Evolutionary conservation across 768 basidiomycete species (phyloP).

Genomic region (Kondoa subrosea): DNA sequence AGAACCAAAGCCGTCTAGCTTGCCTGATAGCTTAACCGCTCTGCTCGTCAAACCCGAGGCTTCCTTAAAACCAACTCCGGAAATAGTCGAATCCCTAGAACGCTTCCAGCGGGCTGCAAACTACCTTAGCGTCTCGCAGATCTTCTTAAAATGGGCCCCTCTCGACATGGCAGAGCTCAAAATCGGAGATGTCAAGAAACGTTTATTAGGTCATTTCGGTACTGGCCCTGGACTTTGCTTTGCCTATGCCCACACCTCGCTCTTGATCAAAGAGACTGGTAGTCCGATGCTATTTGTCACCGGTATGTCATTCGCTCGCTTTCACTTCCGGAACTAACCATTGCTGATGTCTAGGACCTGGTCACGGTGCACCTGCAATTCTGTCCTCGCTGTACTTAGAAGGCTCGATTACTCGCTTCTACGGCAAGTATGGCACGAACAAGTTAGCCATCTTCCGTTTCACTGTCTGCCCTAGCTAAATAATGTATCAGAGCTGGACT

Average conservation of each 20-base stretch:
- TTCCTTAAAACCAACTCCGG: neutral
- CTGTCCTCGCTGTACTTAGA: constrained; percentile 78
- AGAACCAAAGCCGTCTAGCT: constrained; percentile 13
- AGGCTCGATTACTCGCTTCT: constrained; percentile 43
- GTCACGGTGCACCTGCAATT: constrained; percentile 73
- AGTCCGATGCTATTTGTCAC: constrained; percentile 15
- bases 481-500: too few species aligned
- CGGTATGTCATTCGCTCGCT: constrained; percentile 34
- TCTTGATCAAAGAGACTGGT: constrained; percentile 33
- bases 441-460: too few species aligned
- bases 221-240: constrained; percentile 57
- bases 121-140: constrained; percentile 21
- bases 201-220: constrained; percentile 22
- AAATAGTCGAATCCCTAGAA: constrained; percentile 11
- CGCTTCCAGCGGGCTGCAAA: constrained; percentile 14
- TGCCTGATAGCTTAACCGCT: constrained; percentile 8
- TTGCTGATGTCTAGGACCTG: constrained; percentile 66
- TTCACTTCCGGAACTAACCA: constrained; percentile 46
- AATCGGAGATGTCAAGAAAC: constrained; percentile 18
- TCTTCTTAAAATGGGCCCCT: constrained; percentile 15
- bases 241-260: constrained; percentile 51
- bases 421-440: constrained; percentile 35
- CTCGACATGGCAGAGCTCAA: constrained; percentile 16
- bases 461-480: too few species aligned
- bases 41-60: constrained; percentile 8